Evolutionary conservation across 108 stramenopile genomes (phyloP).

Genomic region (Epithemia pelagica): DNA sequence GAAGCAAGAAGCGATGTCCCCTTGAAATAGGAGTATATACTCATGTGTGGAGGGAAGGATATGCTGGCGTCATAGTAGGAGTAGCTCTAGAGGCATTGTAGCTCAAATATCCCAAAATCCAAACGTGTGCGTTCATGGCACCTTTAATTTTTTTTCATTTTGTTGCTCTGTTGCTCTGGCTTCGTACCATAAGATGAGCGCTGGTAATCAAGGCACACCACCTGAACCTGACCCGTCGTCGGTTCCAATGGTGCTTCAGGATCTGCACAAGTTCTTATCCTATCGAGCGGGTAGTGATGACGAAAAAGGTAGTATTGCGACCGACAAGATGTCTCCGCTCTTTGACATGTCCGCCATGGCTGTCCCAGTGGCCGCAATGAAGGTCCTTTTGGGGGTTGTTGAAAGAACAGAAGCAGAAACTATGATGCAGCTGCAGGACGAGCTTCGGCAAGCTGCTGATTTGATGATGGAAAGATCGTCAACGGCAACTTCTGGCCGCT

Average conservation of each 20-base stretch:
- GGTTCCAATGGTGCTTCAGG: not conserved
- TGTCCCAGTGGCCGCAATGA: constrained; percentile 85
- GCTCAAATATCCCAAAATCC: too few relatives aligned
- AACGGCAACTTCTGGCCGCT: constrained; percentile 24
- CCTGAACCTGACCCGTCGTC: too few relatives aligned
- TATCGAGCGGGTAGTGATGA: not conserved
- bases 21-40: too few relatives aligned
- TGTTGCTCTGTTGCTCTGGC: too few relatives aligned
- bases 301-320: not conserved
- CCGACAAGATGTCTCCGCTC: constrained; percentile 4
- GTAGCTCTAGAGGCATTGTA: too few relatives aligned
- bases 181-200: too few relatives aligned
- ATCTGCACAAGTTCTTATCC: not conserved
- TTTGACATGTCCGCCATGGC: constrained; percentile 61
- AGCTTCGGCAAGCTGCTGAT: constrained; percentile 58
- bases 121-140: too few relatives aligned
- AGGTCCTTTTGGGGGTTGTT: constrained; percentile 77
- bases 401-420: constrained; percentile 66
- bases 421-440: constrained; percentile 86
- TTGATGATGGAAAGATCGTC: constrained; percentile 45
- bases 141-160: too few relatives aligned
- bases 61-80: too few relatives aligned
- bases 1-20: too few relatives aligned
- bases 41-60: too few relatives aligned
- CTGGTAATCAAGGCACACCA: too few relatives aligned